Evolutionary conservation across 441 rosid species (phyloP), one percentile per base, ranked within the genome.

Genomic region (Adansonia madagascariensis): DNA sequence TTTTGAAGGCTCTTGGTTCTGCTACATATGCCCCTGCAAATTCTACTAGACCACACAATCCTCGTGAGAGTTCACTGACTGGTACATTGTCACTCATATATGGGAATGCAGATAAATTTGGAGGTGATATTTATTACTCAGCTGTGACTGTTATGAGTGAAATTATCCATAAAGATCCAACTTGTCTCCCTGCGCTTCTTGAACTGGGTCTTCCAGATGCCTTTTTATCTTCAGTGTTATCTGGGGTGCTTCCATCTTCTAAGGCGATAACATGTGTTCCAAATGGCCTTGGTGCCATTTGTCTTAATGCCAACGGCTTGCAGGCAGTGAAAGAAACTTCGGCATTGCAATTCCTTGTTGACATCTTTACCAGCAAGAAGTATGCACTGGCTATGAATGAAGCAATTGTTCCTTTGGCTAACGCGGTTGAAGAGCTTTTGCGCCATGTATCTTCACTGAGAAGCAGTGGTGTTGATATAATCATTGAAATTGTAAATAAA

Each of bases 141-240:
- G 98, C 98, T 80, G 99, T 97, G 82, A 94, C 98, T 64, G 95
- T 97, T 55, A 97, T 97, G 99, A 94, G 98, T 83, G 98, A 97
- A 79, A 89, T 94, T 71, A 92, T 97, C 80, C 99, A 97, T 89
- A 97, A 94, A 83, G 98, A 97, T 79, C 99, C 99, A 66, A 94
- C 98, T 64, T 93, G 96, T 81, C 93, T 93, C 76, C 79, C 95
- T 39, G 82, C 84, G 24, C 85, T 97, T 79, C 91, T 91, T 80
- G 99, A 97, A 81, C 80, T 93, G 88, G 94, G 98, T 80, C 97
- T 97, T 77, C 98, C 98, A 15, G 92, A 86, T 83, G 93, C 99
- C 74, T 97, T 94, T 88, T 86, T 97, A 76, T 87, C 97, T 80
- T 97, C 99, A 63, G 97, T 97, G 62, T 86, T 86, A 49, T 87